Evolutionary conservation across 768 basidiomycete genomes (phyloP).

Genomic region (Xerocomellus amylosporus): DNA sequence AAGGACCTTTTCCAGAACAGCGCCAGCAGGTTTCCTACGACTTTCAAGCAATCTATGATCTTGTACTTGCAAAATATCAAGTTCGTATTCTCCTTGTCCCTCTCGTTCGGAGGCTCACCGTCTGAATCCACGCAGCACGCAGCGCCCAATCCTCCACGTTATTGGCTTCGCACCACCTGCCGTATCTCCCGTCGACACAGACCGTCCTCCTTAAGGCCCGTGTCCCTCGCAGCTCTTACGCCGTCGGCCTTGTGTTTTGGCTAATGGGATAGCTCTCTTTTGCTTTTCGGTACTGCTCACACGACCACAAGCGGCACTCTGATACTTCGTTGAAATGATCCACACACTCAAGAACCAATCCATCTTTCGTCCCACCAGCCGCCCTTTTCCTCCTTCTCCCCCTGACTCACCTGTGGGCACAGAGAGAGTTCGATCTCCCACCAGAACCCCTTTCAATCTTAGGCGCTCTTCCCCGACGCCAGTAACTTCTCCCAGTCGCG

Average conservation of each 20-base stretch:
- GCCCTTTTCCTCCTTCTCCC: slow-evolving; percentile 50
- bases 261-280: slow-evolving; percentile 46
- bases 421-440: slow-evolving; percentile 52
- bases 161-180: slow-evolving; percentile 57
- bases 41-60: slow-evolving; percentile 51
- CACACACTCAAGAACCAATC: slow-evolving; percentile 66
- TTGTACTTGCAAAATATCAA: slow-evolving; percentile 38
- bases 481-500: slow-evolving; percentile 32
- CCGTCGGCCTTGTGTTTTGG: not conserved
- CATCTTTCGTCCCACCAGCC: slow-evolving; percentile 61
- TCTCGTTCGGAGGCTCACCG: not conserved
- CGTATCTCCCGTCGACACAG: slow-evolving; percentile 59
- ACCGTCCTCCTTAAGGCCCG: slow-evolving; percentile 72
- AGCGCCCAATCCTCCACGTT: slow-evolving; percentile 43
- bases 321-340: slow-evolving; percentile 42
- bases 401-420: slow-evolving; percentile 38
- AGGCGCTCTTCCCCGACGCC: slow-evolving; percentile 47
- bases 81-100: slow-evolving; percentile 10
- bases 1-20: slow-evolving; percentile 15
- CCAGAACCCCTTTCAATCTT: slow-evolving; percentile 60
- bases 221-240: slow-evolving; percentile 14
- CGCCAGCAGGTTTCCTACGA: slow-evolving; percentile 2
- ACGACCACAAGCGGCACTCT: slow-evolving; percentile 6
- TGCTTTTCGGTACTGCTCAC: slow-evolving; percentile 30
- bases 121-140: slow-evolving; percentile 16